phyloP scores from a whole-genome alignment of 495 filamentous ascomycete genomes.

The Pyronema omphalodes region DNA sequence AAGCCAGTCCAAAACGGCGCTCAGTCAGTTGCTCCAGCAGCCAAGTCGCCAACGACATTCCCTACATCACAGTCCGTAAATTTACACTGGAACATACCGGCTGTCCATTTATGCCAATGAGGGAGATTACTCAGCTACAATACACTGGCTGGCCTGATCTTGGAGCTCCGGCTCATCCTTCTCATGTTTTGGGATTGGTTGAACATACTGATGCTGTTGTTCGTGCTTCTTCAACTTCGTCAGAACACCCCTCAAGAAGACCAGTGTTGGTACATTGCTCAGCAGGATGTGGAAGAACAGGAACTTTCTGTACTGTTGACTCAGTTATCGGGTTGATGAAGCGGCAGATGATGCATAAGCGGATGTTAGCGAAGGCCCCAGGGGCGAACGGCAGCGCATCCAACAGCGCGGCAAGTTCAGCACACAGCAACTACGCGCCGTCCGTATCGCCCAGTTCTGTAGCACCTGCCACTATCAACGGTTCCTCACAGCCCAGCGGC shows the following conservation, averaged over 20 bases:
- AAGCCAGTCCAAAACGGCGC: conserved; percentile 29
- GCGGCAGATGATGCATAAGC: conserved; percentile 37
- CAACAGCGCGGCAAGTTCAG: too few relatives aligned
- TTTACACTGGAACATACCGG: conserved; percentile 62
- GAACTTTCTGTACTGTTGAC: conserved; percentile 91
- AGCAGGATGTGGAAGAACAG: conserved; percentile 86
- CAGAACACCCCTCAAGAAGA: conserved; percentile 28
- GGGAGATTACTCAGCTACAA: conserved; percentile 89
- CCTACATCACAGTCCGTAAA: conserved; percentile 67
- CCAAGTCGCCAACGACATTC: conserved; percentile 27
- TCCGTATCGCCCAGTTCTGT: too few relatives aligned
- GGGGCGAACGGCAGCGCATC: too few relatives aligned
- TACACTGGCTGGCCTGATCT: conserved; percentile 94
- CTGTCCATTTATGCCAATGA: conserved; percentile 66
- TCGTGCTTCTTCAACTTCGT: conserved; percentile 25
- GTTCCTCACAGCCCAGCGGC: too few relatives aligned
- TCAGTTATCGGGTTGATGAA: conserved; percentile 87
- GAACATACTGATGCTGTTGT: conserved; percentile 39
- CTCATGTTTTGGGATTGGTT: conserved; percentile 67
- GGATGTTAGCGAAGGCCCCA: not conserved
- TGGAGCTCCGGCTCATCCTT: conserved; percentile 74
- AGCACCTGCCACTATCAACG: too few relatives aligned
- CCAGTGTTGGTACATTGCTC: conserved; percentile 89
- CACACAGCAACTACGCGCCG: too few relatives aligned
- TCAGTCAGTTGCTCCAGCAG: conserved; percentile 20